phyloP scores from a whole-genome alignment of 352 stramenopile genomes.

The Phytophthora citrophthora region DNA sequence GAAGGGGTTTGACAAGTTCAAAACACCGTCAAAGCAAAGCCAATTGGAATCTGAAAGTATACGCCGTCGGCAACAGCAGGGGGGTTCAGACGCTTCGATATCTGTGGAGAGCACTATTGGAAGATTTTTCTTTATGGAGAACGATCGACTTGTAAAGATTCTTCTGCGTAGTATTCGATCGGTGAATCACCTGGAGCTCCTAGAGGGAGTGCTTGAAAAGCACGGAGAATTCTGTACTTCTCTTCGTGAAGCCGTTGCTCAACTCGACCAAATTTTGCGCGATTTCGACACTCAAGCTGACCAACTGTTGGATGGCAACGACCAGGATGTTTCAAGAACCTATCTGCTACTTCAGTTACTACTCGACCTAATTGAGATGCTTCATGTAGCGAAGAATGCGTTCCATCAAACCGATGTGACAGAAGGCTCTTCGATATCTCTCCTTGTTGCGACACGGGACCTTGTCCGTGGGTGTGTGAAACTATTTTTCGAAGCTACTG shows the following conservation, averaged over 20 bases:
- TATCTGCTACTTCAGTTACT: conserved; percentile 29
- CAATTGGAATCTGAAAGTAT: background rate
- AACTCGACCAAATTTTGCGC: conserved; percentile 43
- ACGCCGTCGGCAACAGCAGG: conserved; percentile 10
- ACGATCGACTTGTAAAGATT: conserved; percentile 76
- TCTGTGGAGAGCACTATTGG: conserved; percentile 11
- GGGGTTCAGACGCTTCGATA: background rate
- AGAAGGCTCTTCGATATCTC: conserved; percentile 4
- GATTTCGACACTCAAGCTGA: conserved; percentile 31
- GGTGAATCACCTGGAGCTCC: conserved; percentile 50
- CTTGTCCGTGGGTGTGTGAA: conserved; percentile 57
- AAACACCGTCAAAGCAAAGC: conserved; percentile 27
- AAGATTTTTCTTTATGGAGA: conserved; percentile 71
- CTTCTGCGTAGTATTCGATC: conserved; percentile 74
- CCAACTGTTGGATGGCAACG: conserved; percentile 10
- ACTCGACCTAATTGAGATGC: conserved; percentile 32
- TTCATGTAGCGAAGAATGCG: conserved; percentile 18
- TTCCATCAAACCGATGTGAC: background rate
- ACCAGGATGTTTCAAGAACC: conserved; percentile 7
- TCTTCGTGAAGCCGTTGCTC: conserved; percentile 38
- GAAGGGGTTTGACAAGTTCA: conserved; percentile 54
- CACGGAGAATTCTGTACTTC: conserved; percentile 47
- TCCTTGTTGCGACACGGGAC: conserved; percentile 39
- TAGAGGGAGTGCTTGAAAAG: conserved; percentile 57
- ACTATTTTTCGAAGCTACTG: conserved; percentile 72